Conservation (phyloP, 1,284 basidiomycete genomes). For the Lentinula novae-zelandiae region DNA sequence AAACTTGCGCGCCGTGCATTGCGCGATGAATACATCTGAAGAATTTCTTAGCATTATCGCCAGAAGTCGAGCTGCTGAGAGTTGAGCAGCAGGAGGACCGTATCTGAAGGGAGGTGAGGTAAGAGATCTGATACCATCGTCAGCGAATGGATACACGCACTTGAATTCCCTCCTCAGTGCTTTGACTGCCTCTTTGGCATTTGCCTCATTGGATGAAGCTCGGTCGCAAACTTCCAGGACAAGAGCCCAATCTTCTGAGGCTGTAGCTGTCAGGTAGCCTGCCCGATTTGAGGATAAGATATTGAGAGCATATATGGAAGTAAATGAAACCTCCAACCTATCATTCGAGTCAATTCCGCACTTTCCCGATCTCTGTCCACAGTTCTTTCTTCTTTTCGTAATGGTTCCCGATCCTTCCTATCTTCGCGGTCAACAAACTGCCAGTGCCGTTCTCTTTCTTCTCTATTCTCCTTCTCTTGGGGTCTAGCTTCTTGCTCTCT, state of each 20-base stretch:
- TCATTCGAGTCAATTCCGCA: constrained; percentile 10
- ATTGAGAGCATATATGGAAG: background rate
- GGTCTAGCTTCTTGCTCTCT: background rate
- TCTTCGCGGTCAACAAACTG: constrained; percentile 8
- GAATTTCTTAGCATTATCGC: constrained; percentile 79
- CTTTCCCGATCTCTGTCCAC: background rate
- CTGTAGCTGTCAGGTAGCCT: constrained; percentile 73
- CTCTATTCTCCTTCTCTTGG: background rate
- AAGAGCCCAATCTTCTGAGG: constrained; percentile 74
- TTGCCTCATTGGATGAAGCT: constrained; percentile 58
- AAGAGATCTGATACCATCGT: background rate
- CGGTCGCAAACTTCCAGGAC: constrained; percentile 77
- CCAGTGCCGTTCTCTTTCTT: constrained; percentile 7
- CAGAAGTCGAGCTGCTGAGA: constrained; percentile 68
- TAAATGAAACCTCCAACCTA: background rate
- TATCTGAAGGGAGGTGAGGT: constrained; percentile 38
- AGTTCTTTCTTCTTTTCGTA: background rate
- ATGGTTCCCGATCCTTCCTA: background rate
- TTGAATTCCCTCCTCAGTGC: constrained; percentile 76
- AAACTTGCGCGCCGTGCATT: constrained; percentile 73
- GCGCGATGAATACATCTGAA: constrained; percentile 57
- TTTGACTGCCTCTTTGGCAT: constrained; percentile 72
- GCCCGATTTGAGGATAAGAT: background rate
- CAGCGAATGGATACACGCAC: constrained; percentile 27
- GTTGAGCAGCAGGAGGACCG: constrained; percentile 64